phyloP scores from a whole-genome alignment of 108 stramenopile species.

The Nitzschia putrida region DNA sequence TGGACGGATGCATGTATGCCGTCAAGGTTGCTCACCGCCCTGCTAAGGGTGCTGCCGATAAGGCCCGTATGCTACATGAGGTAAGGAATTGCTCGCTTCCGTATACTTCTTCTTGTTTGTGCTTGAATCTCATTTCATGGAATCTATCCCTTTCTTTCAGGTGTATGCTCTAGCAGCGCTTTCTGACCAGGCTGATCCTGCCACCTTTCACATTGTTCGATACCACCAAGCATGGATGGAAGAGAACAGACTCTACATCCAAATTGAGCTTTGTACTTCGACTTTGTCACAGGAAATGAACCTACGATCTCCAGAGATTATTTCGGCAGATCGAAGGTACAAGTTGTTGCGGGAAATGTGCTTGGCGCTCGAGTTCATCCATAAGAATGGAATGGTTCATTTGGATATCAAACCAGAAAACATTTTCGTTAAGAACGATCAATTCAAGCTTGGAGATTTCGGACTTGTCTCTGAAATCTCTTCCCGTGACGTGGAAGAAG shows the following conservation, averaged over 20 bases:
- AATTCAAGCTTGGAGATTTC: constrained; percentile 93
- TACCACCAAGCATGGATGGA: constrained; percentile 93
- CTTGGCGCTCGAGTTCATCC: constrained; percentile 85
- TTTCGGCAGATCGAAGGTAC: constrained; percentile 56
- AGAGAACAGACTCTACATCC: constrained; percentile 81
- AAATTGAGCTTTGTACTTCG: constrained; percentile 76
- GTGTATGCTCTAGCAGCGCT: constrained; percentile 85
- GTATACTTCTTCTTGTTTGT: not conserved
- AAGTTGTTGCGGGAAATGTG: constrained; percentile 85
- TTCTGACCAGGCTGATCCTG: constrained; percentile 70
- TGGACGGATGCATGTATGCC: constrained; percentile 84
- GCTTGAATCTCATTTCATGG: not conserved
- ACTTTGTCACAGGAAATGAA: constrained; percentile 63
- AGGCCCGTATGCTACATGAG: constrained; percentile 84
- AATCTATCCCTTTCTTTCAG: constrained; percentile 16
- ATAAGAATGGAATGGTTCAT: constrained; percentile 85
- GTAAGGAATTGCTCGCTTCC: constrained; percentile 16
- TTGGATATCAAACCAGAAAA: constrained; percentile 96
- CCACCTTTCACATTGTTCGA: constrained; percentile 87
- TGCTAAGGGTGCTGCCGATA: constrained; percentile 62
- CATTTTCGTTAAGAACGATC: constrained; percentile 89
- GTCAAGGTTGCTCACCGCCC: constrained; percentile 79
- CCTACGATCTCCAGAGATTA: constrained; percentile 9
- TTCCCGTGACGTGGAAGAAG: constrained; percentile 81
- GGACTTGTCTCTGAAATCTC: constrained; percentile 83